These are phyloP conservation scores for Salvia sclarea DNA, from an alignment of 305 asterid genomes.

Conservation along the genomic window DNA sequence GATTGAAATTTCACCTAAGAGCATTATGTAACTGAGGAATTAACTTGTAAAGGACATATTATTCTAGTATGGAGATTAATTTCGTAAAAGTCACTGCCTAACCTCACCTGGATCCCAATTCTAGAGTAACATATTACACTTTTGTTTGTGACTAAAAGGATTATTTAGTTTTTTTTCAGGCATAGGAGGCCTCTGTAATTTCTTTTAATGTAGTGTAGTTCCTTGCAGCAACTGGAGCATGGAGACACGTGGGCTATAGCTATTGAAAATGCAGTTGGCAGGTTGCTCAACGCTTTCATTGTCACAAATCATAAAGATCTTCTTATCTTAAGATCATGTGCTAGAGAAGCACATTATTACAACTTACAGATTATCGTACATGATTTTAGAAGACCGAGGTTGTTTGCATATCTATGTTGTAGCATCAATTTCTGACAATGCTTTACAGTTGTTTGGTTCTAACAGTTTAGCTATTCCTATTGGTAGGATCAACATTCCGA, in stretches of 20 bases:
- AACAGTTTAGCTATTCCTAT: constrained; percentile 33
- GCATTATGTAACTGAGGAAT: neutral
- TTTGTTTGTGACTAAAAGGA: constrained; percentile 25
- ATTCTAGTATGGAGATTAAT: neutral
- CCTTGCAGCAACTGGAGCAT: constrained; percentile 66
- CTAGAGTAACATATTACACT: constrained; percentile 1
- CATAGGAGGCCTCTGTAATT: constrained; percentile 7
- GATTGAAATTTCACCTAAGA: neutral
- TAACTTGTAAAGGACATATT: neutral
- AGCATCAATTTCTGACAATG: constrained; percentile 24
- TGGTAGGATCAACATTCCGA: constrained; percentile 77
- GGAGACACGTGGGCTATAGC: constrained; percentile 85
- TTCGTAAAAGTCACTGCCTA: neutral
- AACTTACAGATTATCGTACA: constrained; percentile 70
- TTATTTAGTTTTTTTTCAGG: constrained; percentile 14
- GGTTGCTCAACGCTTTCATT: constrained; percentile 76
- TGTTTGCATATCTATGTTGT: constrained; percentile 26
- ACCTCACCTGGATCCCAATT: neutral
- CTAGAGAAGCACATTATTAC: constrained; percentile 70
- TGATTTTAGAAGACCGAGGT: constrained; percentile 86
- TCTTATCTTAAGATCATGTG: constrained; percentile 69
- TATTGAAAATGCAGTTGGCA: constrained; percentile 82
- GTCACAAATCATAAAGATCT: constrained; percentile 85
- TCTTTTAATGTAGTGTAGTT: constrained; percentile 17
- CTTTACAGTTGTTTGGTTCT: constrained; percentile 23